Evolutionary conservation across 164 flowering plant genomes (phyloP).

Genomic region (Magnolia kwangsiensis): DNA sequence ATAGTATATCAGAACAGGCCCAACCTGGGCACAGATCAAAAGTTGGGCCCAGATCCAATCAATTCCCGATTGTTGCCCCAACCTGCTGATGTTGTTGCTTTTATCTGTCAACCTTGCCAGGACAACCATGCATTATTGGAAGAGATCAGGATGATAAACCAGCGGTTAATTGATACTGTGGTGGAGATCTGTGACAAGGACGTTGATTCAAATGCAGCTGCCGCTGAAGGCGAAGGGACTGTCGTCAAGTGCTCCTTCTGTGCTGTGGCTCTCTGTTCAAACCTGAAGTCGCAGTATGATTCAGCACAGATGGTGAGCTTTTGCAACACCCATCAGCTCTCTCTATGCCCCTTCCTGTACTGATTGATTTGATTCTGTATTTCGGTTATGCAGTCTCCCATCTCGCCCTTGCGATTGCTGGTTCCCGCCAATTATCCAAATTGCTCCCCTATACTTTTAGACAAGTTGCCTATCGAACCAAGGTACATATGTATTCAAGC

Average conservation of each 20-base stretch:
- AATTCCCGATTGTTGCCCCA: background rate
- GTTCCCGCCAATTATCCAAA: constrained; percentile 80
- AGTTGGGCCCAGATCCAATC: background rate
- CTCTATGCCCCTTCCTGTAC: background rate
- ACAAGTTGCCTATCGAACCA: constrained; percentile 75
- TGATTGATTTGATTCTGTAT: background rate
- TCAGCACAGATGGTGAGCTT: constrained; percentile 66
- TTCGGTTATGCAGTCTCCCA: constrained; percentile 65
- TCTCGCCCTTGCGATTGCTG: constrained; percentile 71
- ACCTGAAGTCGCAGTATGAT: constrained; percentile 64
- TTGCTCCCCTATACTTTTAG: constrained; percentile 75
- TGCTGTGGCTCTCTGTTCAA: constrained; percentile 82
- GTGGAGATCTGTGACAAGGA: constrained; percentile 75
- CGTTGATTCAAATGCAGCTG: constrained; percentile 47
- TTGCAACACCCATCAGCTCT: background rate
- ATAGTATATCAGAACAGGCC: too few relatives aligned
- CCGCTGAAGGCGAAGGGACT: constrained; percentile 70
- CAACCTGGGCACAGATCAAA: too few relatives aligned
- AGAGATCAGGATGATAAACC: constrained; percentile 77
- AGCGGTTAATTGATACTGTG: constrained; percentile 75
- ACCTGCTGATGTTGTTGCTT: background rate
- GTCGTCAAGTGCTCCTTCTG: constrained; percentile 73
- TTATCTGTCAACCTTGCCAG: constrained; percentile 24
- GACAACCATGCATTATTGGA: constrained; percentile 66
- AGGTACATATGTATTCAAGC: constrained; percentile 40